Evolutionary conservation across 371 early-diverging fungal species (phyloP).

Genomic region (Mucor indicus): DNA sequence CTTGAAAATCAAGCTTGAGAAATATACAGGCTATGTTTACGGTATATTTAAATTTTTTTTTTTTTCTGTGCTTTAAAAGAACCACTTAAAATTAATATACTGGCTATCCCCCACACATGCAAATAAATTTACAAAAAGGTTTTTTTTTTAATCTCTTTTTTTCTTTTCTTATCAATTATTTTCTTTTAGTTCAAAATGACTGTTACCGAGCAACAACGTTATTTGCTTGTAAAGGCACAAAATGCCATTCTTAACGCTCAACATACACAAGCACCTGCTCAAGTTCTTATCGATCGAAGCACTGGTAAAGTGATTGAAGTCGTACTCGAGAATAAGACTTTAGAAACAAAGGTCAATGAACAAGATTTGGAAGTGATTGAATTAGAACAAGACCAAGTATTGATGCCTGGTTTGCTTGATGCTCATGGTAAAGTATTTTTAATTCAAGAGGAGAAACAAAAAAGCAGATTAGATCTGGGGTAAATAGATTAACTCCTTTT

Average conservation of each 20-base stretch:
- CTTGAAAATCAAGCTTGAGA: too few relatives aligned
- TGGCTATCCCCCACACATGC: too few relatives aligned
- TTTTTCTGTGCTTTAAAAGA: too few relatives aligned
- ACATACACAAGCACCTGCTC: constrained; percentile 34
- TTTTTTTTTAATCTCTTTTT: not conserved
- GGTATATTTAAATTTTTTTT: too few relatives aligned
- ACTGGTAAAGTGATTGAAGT: constrained; percentile 55
- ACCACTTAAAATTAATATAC: too few relatives aligned
- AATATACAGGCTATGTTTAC: too few relatives aligned
- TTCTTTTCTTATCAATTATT: not conserved
- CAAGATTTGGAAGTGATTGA: constrained; percentile 21
- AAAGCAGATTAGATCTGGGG: not conserved
- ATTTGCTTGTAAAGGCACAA: constrained; percentile 36
- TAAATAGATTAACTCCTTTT: not conserved
- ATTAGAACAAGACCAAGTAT: constrained; percentile 45
- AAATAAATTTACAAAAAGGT: too few relatives aligned
- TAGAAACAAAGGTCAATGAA: constrained; percentile 6
- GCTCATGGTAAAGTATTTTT: constrained; percentile 54
- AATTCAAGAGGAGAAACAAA: not conserved
- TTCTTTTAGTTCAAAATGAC: constrained; percentile 2
- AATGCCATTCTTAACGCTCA: constrained; percentile 45
- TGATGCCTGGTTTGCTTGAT: constrained; percentile 78
- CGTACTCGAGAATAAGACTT: constrained; percentile 10
- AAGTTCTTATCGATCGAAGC: constrained; percentile 45
- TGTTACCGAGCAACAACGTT: constrained; percentile 10